Percentiles rank a stretch among this genome's conserved stretches.
These are phyloP conservation scores for Entonaema liquescens DNA, from an alignment of 495 filamentous ascomycete species.

Conservation along the genomic window DNA sequence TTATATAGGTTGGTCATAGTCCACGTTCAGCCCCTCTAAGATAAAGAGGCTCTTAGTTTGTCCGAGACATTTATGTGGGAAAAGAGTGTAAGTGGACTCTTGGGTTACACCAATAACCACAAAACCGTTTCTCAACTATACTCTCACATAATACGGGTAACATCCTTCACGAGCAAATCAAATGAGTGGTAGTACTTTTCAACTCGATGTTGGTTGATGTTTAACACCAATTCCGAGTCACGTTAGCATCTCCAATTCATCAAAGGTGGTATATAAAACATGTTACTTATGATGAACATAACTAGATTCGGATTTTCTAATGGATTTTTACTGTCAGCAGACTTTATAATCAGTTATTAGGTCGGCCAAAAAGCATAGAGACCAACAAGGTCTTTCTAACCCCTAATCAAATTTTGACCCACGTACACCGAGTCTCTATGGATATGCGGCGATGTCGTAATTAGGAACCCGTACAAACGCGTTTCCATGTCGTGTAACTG, in stretches of 20 bases:
- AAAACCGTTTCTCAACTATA: constrained; percentile 2
- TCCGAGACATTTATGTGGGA: neutral
- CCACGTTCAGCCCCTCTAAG: neutral
- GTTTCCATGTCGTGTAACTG: neutral
- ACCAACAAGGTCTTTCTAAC: neutral
- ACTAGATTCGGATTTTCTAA: neutral
- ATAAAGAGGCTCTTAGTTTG: neutral
- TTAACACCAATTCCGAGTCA: neutral
- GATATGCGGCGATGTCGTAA: neutral
- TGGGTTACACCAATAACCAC: neutral
- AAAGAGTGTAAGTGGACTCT: neutral
- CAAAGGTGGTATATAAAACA: neutral
- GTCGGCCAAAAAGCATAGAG: neutral
- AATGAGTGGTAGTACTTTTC: neutral
- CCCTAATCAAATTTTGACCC: neutral
- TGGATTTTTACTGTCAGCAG: neutral
- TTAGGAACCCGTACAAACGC: neutral
- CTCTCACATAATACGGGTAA: constrained; percentile 6
- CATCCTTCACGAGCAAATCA: neutral
- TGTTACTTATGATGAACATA: neutral
- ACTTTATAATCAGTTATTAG: neutral
- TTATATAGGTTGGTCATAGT: constrained; percentile 16
- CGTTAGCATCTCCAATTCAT: neutral
- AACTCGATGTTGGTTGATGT: neutral
- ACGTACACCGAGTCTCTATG: neutral